A percentile compares a stretch with the other conserved stretches of the same genome.
phyloP scores from a whole-genome alignment of 169 alveolate genomes.

The Cryptosporidium xiaoi region DNA sequence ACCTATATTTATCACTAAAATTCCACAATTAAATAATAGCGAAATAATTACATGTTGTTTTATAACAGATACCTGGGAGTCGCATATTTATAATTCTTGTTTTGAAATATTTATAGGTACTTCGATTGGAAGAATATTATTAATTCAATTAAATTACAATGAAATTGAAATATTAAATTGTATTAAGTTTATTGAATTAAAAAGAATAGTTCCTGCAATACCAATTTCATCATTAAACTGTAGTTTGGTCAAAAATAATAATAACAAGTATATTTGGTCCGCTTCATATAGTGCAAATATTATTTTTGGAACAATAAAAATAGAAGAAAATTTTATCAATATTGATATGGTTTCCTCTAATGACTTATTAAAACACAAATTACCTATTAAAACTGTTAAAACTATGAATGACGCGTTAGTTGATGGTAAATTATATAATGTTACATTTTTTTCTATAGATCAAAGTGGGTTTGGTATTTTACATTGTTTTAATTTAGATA shows the following conservation, averaged over 20 bases:
- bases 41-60: conserved; percentile 49
- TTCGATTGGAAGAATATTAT: conserved; percentile 22
- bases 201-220: conserved; percentile 22
- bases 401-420: conserved; percentile 9
- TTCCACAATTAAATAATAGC: conserved; percentile 7
- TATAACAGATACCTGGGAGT: conserved; percentile 22
- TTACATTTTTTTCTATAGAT: conserved; percentile 31
- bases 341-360: not conserved
- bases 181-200: not conserved
- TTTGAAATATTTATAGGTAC: conserved; percentile 53
- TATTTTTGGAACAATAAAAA: conserved; percentile 2
- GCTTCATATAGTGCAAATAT: conserved; percentile 10
- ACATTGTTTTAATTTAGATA: not conserved
- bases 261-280: conserved; percentile 9
- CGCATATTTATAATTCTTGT: not conserved
- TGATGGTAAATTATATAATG: not conserved
- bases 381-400: conserved; percentile 19
- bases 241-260: not conserved
- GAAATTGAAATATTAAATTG: conserved; percentile 2
- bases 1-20: not conserved
- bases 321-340: not conserved
- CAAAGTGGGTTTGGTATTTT: conserved; percentile 55
- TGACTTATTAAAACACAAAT: not conserved
- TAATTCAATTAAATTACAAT: conserved; percentile 1
- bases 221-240: conserved; percentile 24